Base-by-base conservation (phyloP, 495 filamentous ascomycete species). In the Penicillium mononematosum region DNA sequence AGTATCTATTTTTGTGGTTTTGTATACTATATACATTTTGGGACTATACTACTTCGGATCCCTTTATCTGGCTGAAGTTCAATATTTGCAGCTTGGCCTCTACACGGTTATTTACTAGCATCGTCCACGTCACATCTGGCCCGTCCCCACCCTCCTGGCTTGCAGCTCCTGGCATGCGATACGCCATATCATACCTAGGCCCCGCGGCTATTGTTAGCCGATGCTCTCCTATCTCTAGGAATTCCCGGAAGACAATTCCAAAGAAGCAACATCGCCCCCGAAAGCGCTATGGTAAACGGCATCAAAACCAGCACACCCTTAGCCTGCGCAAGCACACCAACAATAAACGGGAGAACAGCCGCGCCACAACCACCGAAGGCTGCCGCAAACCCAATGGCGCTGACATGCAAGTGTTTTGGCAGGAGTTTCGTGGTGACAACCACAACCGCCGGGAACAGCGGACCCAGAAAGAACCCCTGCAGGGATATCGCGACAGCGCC, bases 291-390 rank as follows among this genome's bases (percentile, higher is more conserved):
- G 49, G 85, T 78, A 55, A 91, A 80, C 11, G 88, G 89, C 74
- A 89, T 88, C 61, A 92, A 61, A 12, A 90, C 87, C 61, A 85
- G 68, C 11, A 92, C 89, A 12, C 90, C 90, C 68, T 80, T 86
- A 6, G 78, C 81, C 67, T 92, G 84, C 3, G 89, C 90, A 68
- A 93, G 88, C 0, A 88, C 88, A 4, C 90, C 90, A 2, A 94
- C 86, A 2, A 81, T 85, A 68, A 94, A 95, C 1, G 90, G 90
- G 42, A 95, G 82, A 4, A 92, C 65, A 0, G 89, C 88, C 3
- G 88, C 90, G 0, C 90, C 90, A 5, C 79, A 79, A 0, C 88
- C 86, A 1, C 90, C 90, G 71, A 91, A 84, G 0, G 90, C 88
- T n/a, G 87, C 85, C 5, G 87, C 87, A 59, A 93, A 93, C 0